phyloP scores from a whole-genome alignment of 352 stramenopile species.

The Albugo laibachii region DNA sequence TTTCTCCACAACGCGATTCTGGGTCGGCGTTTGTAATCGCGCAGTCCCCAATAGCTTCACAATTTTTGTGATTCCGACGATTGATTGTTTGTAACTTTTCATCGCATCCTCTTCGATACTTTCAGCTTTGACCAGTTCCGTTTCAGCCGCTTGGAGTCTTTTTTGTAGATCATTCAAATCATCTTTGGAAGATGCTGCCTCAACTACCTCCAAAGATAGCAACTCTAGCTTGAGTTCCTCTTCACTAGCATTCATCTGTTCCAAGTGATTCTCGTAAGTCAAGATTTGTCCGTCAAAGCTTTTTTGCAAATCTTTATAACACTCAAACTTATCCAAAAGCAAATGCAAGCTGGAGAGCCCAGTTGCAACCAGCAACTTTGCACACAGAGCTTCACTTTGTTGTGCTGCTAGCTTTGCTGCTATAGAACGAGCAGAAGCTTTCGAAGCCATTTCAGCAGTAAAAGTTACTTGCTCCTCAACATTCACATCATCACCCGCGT shows the following conservation, averaged over 20 bases:
- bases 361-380: slow-evolving; percentile 67
- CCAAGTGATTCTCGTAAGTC: slow-evolving; percentile 54
- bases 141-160: slow-evolving; percentile 41
- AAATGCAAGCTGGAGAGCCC: slow-evolving; percentile 56
- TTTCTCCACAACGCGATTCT: slow-evolving; percentile 32
- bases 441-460: slow-evolving; percentile 8
- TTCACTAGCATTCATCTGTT: slow-evolving; percentile 63
- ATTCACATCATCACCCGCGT: slow-evolving; percentile 1
- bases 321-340: slow-evolving; percentile 62
- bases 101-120: slow-evolving; percentile 42
- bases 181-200: slow-evolving; percentile 21
- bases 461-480: not conserved
- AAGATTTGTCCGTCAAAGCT: slow-evolving; percentile 70
- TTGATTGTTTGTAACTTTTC: slow-evolving; percentile 57
- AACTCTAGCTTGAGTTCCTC: slow-evolving; percentile 50
- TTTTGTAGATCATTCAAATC: slow-evolving; percentile 53
- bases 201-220: slow-evolving; percentile 36
- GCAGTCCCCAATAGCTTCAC: slow-evolving; percentile 61
- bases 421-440: slow-evolving; percentile 25
- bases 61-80: slow-evolving; percentile 35
- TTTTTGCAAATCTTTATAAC: slow-evolving; percentile 49
- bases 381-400: slow-evolving; percentile 63
- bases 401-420: slow-evolving; percentile 52
- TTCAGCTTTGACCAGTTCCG: slow-evolving; percentile 39
- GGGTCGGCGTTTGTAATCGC: slow-evolving; percentile 30